Percentiles rank a stretch among this genome's conserved stretches.
Conservation (phyloP, 2,329 filamentous ascomycete genomes). For the Neopestalotiopsis sp. region DNA sequence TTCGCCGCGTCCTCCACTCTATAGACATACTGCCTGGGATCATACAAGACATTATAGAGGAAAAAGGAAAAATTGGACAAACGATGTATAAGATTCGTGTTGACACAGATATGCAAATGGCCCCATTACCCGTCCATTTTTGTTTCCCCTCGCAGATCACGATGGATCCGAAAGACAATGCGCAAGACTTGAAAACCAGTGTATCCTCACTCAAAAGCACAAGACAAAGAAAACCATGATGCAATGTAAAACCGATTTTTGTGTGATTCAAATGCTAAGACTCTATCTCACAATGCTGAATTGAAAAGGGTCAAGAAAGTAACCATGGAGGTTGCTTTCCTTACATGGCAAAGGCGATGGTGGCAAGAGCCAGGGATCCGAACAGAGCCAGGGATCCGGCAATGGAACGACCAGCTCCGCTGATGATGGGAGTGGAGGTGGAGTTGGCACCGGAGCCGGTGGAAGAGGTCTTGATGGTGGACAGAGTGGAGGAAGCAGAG, state of each 20-base stretch:
- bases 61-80: neutral
- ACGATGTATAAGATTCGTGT: neutral
- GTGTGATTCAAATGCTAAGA: neutral
- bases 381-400: neutral
- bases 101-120: neutral
- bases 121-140: neutral
- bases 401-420: neutral
- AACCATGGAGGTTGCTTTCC: neutral
- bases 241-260: neutral
- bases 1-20: neutral
- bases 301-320: neutral
- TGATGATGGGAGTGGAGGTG: neutral
- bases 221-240: neutral
- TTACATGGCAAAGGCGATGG: neutral
- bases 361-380: neutral
- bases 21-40: neutral
- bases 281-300: neutral
- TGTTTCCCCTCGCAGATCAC: neutral
- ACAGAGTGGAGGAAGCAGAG: constrained; percentile 27
- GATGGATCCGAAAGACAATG: neutral
- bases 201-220: neutral
- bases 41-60: neutral
- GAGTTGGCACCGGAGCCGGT: constrained; percentile 21
- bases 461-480: constrained; percentile 25
- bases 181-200: neutral